phyloP scores from a whole-genome alignment of 2,329 filamentous ascomycete species.

The Aspergillus tubingensis region DNA sequence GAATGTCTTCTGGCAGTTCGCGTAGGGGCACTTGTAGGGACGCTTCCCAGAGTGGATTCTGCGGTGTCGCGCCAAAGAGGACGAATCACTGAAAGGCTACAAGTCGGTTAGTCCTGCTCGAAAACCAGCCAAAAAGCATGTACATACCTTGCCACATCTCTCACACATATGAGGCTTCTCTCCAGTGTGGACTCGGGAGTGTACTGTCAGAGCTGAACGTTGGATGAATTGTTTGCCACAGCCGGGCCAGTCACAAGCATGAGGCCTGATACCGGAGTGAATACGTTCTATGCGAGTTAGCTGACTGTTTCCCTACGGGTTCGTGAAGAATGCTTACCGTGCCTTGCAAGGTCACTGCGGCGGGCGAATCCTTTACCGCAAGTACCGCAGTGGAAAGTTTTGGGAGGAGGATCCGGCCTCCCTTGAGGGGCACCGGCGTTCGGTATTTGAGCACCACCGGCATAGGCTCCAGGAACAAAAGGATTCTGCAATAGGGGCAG shows the following conservation, averaged over 20 bases:
- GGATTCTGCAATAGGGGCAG: constrained; percentile 59
- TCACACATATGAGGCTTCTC: constrained; percentile 99
- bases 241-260: constrained; percentile 83
- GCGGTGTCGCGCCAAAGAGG: constrained; percentile 87
- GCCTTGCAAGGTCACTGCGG: constrained; percentile 88
- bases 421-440: constrained; percentile 46
- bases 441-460: constrained; percentile 50
- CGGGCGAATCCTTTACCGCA: constrained; percentile 91
- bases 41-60: constrained; percentile 94
- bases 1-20: constrained; percentile 97
- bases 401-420: constrained; percentile 56
- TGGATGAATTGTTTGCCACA: constrained; percentile 98
- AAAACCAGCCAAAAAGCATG: not conserved
- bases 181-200: constrained; percentile 92
- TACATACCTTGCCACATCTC: constrained; percentile 84
- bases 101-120: constrained; percentile 10
- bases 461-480: constrained; percentile 53
- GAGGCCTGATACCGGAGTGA: constrained; percentile 85
- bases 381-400: constrained; percentile 85
- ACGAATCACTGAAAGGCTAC: constrained; percentile 94
- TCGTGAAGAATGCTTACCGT: constrained; percentile 66
- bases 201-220: constrained; percentile 90
- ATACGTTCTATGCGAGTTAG: constrained; percentile 71
- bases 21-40: constrained; percentile 96
- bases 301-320: not conserved